A percentile compares a stretch with the other conserved stretches of the same genome.
These are phyloP conservation scores for Miscanthus lutarioriparius DNA, from an alignment of 176 grass and related monocot genomes.

Conservation along the genomic window DNA sequence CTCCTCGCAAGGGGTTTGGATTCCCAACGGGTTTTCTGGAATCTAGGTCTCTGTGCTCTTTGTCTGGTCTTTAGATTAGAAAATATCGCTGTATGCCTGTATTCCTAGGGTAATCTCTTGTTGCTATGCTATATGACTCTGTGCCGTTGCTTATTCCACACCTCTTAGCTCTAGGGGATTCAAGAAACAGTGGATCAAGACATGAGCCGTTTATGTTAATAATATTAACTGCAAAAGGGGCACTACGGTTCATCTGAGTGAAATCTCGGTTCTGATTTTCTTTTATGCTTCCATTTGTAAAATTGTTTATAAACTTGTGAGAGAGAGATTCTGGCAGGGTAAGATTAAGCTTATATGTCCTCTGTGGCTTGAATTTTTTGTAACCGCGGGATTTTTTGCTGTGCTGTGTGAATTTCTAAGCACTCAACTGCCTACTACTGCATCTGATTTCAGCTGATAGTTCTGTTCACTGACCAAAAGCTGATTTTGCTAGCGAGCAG, in stretches of 20 bases:
- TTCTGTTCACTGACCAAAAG: not conserved
- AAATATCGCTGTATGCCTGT: no score
- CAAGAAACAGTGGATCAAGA: no score
- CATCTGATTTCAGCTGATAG: not conserved
- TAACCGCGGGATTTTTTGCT: not conserved
- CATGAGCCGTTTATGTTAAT: no score
- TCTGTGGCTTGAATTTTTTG: conserved; percentile 2
- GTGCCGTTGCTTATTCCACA: not conserved
- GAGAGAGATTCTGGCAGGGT: conserved; percentile 1
- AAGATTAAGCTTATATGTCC: not conserved
- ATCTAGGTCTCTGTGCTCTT: not conserved
- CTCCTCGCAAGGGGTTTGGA: not conserved
- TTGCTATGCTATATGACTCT: not conserved
- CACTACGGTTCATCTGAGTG: not conserved
- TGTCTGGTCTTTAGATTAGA: not conserved
- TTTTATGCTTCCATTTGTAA: not conserved
- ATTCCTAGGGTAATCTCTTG: not conserved
- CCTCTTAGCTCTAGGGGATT: not conserved
- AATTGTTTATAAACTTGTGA: not conserved
- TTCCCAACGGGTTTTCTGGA: conserved; percentile 13
- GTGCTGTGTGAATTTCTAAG: not conserved
- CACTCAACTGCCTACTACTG: not conserved
- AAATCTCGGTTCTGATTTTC: not conserved
- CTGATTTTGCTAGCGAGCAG: conserved; percentile 34
- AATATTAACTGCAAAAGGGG: no score